Percentiles rank a stretch among this genome's conserved stretches.
Evolutionary conservation across 257 asterid genomes (phyloP).

Genomic region (Solanum lycopersicoides): DNA sequence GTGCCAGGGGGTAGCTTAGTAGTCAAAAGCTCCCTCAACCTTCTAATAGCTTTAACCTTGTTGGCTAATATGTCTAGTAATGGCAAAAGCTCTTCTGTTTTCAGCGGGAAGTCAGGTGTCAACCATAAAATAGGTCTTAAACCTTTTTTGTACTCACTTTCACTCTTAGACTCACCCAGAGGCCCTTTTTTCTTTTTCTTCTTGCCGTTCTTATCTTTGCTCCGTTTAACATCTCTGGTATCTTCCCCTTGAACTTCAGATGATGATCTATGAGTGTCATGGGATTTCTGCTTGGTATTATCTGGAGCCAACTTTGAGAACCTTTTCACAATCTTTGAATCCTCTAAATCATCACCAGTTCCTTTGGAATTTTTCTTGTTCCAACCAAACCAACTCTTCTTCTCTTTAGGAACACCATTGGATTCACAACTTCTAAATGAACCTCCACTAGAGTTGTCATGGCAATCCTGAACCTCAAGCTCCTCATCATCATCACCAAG

Average conservation of each 20-base stretch:
- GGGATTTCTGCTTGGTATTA: conserved; percentile 50
- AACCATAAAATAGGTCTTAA: conserved; percentile 95
- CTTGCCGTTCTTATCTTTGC: conserved; percentile 72
- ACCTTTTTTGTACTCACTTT: conserved; percentile 84
- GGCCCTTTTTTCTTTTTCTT: conserved; percentile 82
- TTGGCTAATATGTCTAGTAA: conserved; percentile 92
- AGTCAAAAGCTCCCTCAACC: conserved; percentile 93
- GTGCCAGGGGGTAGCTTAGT: conserved; percentile 91
- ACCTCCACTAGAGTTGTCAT: conserved; percentile 49
- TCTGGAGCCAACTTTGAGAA: conserved; percentile 67
- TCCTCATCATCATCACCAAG: conserved; percentile 75
- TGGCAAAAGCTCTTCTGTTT: conserved; percentile 90
- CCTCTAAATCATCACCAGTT: conserved; percentile 63
- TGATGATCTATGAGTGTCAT: conserved; percentile 51
- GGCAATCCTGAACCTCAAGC: conserved; percentile 57
- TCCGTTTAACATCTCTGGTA: conserved; percentile 44
- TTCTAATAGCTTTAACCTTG: conserved; percentile 94
- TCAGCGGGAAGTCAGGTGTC: conserved; percentile 92
- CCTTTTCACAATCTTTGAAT: conserved; percentile 66
- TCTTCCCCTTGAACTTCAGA: conserved; percentile 65
- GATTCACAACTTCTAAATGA: conserved; percentile 66
- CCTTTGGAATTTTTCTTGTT: conserved; percentile 69
- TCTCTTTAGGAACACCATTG: conserved; percentile 63
- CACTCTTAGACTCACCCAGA: conserved; percentile 19
- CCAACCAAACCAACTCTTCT: conserved; percentile 95